These are phyloP conservation scores for Xylaria flabelliformis DNA, from an alignment of 495 filamentous ascomycete species.

Conservation along the genomic window DNA sequence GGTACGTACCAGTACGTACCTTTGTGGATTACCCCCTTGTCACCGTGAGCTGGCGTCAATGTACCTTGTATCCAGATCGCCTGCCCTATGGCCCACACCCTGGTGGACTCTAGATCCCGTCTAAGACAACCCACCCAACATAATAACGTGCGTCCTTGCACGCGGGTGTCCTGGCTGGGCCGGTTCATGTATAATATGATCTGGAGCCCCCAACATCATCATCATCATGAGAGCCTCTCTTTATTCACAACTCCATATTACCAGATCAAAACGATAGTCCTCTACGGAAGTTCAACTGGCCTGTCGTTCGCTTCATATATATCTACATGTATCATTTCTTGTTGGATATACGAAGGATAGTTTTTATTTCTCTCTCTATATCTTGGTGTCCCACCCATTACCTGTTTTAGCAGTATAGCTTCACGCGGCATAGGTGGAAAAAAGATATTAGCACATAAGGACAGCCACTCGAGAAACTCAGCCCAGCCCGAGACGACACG, in stretches of 20 bases:
- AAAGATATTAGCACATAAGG: background rate
- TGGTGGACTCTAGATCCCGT: conserved; percentile 33
- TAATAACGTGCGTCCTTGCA: conserved; percentile 26
- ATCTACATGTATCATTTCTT: conserved; percentile 2
- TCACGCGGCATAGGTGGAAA: background rate
- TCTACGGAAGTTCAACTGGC: conserved; percentile 17
- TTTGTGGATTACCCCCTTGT: conserved; percentile 15
- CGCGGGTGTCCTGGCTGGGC: conserved; percentile 19
- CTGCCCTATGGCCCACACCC: conserved; percentile 33
- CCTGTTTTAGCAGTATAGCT: conserved; percentile 1
- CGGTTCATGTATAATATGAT: conserved; percentile 30
- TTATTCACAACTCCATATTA: conserved; percentile 38
- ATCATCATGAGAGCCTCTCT: conserved; percentile 32
- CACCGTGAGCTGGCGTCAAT: conserved; percentile 25
- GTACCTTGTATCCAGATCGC: conserved; percentile 25
- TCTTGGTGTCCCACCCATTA: background rate
- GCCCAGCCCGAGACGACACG: background rate
- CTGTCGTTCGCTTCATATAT: conserved; percentile 22
- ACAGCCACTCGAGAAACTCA: background rate
- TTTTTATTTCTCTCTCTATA: background rate
- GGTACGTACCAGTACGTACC: conserved; percentile 27
- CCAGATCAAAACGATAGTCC: conserved; percentile 26
- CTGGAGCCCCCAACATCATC: conserved; percentile 42
- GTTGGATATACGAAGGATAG: conserved; percentile 3
- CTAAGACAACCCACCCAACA: conserved; percentile 27